Percentiles rank a stretch among this genome's conserved stretches.
phyloP scores from a whole-genome alignment of 306 rosid genomes.

The Lathyrus aphaca region DNA sequence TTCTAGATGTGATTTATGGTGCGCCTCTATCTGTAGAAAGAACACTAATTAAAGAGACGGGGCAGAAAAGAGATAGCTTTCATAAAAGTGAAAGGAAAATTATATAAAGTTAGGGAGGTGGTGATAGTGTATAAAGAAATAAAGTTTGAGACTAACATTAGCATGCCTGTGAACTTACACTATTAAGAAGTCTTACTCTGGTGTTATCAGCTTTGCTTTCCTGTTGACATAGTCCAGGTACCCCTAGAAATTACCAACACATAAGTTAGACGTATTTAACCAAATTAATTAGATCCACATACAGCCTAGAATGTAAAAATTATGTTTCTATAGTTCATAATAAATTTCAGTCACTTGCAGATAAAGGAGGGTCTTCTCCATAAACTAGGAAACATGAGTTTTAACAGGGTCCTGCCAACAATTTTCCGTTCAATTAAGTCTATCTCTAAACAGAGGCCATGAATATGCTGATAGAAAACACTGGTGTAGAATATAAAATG shows the following conservation, averaged over 20 bases:
- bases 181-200: slow-evolving; percentile 36
- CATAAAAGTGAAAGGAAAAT: slow-evolving; percentile 7
- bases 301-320: slow-evolving; percentile 9
- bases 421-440: neutral
- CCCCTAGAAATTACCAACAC: slow-evolving; percentile 57
- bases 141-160: slow-evolving; percentile 36
- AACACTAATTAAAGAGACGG: slow-evolving; percentile 21
- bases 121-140: slow-evolving; percentile 20
- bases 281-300: slow-evolving; percentile 5
- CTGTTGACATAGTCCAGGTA: slow-evolving; percentile 77
- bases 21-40: slow-evolving; percentile 32
- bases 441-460: slow-evolving; percentile 10
- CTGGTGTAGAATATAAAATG: neutral
- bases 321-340: neutral
- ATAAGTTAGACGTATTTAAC: neutral
- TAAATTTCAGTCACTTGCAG: slow-evolving; percentile 22
- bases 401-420: neutral
- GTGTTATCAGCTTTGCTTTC: slow-evolving; percentile 42
- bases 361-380: slow-evolving; percentile 1
- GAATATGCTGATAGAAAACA: slow-evolving; percentile 16
- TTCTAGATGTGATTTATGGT: slow-evolving; percentile 32
- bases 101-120: neutral
- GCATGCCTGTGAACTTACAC: slow-evolving; percentile 36
- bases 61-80: slow-evolving; percentile 5
- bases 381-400: neutral